Base-by-base conservation (phyloP, 192 early-diverging fungal genomes). In the Coemansia aciculifera region DNA sequence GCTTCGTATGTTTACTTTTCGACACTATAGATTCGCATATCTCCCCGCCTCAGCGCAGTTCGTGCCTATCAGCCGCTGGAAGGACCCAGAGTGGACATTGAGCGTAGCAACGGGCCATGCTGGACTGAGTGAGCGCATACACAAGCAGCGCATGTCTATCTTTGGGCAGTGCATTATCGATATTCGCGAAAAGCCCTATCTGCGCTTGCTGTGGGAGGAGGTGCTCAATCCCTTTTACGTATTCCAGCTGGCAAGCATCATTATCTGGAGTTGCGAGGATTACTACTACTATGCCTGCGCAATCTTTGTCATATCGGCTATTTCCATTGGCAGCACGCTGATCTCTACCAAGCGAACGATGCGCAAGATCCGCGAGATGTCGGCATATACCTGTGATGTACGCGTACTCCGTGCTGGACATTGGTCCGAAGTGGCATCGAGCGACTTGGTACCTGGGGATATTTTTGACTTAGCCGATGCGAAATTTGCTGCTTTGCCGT, bases 231-330 rank as follows among this genome's bases (percentile, higher is more conserved):
- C 91, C 4, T 90, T 94, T 60, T 92, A 91, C 72, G 82, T 94
- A 27, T 94, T 94, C 52, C 92, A 92, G 77, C 83, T 90, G 17
- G 88, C 88, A 23, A 91, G 89, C 56, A 91, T 94, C 23, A 67
- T 85, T 11, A 85, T 94, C 2, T 94, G 92, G 98, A 90, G 87
- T 59, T 66, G 85, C 36, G 96, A 98, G 66, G 89, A 94, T 67
- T 99, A 99, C 78, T 92, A 92, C 66, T 96, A 96, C 73, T 99
- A 98, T 68, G 94, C 95, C 0, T 84, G 77, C 31, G 95, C 92
- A 64, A 98, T 99, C 59, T 89, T 97, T 60, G 63, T 93, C 38
- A 96, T 98, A 52, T 93, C 93, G 5, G 88, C 89, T 0, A 76
- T 89, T 1, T 93, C 94, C 5, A 89, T 95, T 19, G 74, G 89